Conservation (phyloP, 805 yeast species). For the Wickerhamiella slavikovae region DNA sequence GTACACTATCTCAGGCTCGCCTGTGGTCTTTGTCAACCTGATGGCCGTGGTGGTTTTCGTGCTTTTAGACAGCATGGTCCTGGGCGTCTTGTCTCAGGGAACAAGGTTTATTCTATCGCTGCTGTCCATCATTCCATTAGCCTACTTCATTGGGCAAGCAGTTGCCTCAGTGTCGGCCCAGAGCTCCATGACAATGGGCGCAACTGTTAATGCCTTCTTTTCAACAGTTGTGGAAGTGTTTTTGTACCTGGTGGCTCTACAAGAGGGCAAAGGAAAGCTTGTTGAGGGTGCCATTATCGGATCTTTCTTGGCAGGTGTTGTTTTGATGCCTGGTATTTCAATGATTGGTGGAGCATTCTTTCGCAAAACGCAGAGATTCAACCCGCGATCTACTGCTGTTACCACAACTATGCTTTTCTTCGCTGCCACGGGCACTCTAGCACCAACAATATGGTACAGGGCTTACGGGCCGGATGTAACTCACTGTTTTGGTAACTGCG, state of each 20-base stretch:
- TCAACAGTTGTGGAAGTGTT: constrained; percentile 89
- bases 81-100: constrained; percentile 30
- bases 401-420: constrained; percentile 87
- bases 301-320: constrained; percentile 76
- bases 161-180: constrained; percentile 98
- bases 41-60: constrained; percentile 63
- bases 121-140: constrained; percentile 75
- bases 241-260: constrained; percentile 75
- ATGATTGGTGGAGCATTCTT: constrained; percentile 96
- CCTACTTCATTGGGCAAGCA: constrained; percentile 95
- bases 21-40: constrained; percentile 75
- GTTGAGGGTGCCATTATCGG: constrained; percentile 96
- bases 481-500: constrained; percentile 25
- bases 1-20: constrained; percentile 91
- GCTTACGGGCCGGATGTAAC: constrained; percentile 76
- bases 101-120: constrained; percentile 56
- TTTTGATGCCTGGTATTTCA: constrained; percentile 78
- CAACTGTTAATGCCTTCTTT: constrained; percentile 92
- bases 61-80: constrained; percentile 50
- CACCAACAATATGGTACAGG: constrained; percentile 79
- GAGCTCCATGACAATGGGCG: constrained; percentile 97
- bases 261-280: constrained; percentile 63
- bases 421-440: constrained; percentile 76
- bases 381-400: constrained; percentile 92
- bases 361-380: constrained; percentile 83